Evolutionary conservation across 129 eudicot genomes (phyloP).

Genomic region (Apium graveolens): DNA sequence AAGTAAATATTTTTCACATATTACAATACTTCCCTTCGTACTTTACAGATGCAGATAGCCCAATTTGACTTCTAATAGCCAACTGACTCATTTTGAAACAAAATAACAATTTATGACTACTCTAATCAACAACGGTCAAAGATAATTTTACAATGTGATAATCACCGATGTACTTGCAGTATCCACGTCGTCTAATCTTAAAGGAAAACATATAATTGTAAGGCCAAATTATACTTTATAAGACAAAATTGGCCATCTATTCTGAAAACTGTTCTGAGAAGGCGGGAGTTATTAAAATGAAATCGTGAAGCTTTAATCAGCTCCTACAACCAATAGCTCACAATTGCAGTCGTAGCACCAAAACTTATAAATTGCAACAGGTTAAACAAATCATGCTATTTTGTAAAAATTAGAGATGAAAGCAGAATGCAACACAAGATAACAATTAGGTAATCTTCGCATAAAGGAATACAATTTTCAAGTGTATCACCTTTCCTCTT

Average conservation of each 20-base stretch:
- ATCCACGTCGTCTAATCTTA: background rate
- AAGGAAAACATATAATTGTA: background rate
- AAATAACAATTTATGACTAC: background rate
- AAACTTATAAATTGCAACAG: background rate
- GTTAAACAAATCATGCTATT: background rate
- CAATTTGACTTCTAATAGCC: background rate
- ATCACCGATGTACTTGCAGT: background rate
- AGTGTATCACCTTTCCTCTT: constrained; percentile 81
- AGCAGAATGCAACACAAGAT: background rate
- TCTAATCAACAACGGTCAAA: background rate
- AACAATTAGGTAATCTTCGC: background rate
- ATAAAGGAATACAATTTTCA: background rate
- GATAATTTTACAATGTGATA: background rate
- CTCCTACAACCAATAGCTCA: background rate
- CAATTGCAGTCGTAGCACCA: background rate
- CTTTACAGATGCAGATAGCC: background rate
- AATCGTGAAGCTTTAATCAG: background rate
- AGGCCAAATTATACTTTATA: background rate
- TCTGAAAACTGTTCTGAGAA: background rate
- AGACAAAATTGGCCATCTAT: background rate
- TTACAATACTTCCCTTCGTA: background rate
- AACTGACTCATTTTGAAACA: background rate
- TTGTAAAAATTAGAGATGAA: background rate
- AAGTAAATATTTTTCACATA: background rate
- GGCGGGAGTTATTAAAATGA: too few relatives aligned